Evolutionary conservation across 257 asterid species (phyloP).

Genomic region (Orobanche coerulescens): DNA sequence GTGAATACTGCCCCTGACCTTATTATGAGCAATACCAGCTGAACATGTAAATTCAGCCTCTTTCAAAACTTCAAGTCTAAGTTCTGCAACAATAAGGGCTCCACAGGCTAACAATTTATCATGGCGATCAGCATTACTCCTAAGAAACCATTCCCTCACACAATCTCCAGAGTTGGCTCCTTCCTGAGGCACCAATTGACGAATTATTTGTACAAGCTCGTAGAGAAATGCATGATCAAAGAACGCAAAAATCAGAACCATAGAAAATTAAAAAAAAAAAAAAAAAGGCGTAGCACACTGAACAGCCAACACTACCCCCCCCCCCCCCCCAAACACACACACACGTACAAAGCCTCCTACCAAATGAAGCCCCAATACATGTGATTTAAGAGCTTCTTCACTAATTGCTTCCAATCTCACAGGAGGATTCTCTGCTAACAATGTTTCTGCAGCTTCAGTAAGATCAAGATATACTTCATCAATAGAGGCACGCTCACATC

Average conservation of each 20-base stretch:
- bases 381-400: conserved; percentile 77
- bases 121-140: conserved; percentile 48
- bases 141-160: conserved; percentile 58
- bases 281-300: neutral
- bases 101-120: conserved; percentile 89
- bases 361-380: conserved; percentile 71
- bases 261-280: neutral
- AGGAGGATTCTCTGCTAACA: conserved; percentile 64
- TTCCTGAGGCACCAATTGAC: conserved; percentile 36
- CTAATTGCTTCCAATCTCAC: conserved; percentile 39
- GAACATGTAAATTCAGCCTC: conserved; percentile 91
- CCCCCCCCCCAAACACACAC: neutral
- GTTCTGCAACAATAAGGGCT: conserved; percentile 80
- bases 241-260: neutral
- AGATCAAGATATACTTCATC: conserved; percentile 98
- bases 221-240: conserved; percentile 5
- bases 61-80: conserved; percentile 67
- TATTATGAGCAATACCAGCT: conserved; percentile 95
- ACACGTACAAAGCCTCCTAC: conserved; percentile 21
- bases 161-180: conserved; percentile 33
- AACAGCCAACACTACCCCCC: no score
- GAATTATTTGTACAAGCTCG: conserved; percentile 5
- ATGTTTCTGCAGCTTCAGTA: conserved; percentile 74
- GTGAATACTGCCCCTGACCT: conserved; percentile 39
- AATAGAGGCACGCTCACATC: conserved; percentile 96